Evolutionary conservation across 352 stramenopile species (phyloP).

Genomic region (Phytophthora macrochlamydospora): DNA sequence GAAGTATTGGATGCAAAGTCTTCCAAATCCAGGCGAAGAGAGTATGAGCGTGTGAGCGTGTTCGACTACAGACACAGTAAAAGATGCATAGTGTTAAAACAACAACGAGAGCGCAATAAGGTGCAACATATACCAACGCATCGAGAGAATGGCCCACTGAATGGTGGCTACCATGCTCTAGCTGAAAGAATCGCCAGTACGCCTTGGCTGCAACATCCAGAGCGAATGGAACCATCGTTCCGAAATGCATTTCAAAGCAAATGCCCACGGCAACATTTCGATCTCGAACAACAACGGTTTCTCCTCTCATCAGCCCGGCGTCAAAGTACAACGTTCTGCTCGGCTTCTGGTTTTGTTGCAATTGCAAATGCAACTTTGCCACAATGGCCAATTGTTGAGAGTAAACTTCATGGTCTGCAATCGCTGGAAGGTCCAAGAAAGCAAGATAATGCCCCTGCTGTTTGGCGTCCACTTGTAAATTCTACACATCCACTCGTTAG

Average conservation of each 20-base stretch:
- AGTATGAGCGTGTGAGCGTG: conserved; percentile 12
- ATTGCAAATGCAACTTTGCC: neutral
- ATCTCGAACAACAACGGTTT: conserved; percentile 1
- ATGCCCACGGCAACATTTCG: neutral
- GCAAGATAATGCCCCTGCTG: neutral
- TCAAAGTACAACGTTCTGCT: neutral
- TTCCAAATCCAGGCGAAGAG: conserved; percentile 9
- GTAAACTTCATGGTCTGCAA: conserved; percentile 8
- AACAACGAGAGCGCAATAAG: no score
- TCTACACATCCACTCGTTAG: no score
- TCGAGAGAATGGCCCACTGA: neutral
- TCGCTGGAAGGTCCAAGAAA: conserved; percentile 13
- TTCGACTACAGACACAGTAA: conserved; percentile 1
- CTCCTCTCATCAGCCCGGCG: conserved; percentile 4
- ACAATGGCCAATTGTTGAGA: conserved; percentile 10
- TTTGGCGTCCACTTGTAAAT: neutral
- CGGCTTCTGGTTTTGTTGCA: conserved; percentile 1
- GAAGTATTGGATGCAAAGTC: conserved; percentile 29
- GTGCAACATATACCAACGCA: conserved; percentile 4
- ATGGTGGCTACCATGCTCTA: conserved; percentile 7
- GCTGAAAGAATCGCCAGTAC: conserved; percentile 21
- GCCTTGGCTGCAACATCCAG: conserved; percentile 19
- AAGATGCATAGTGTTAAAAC: no score
- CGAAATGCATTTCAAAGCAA: conserved; percentile 15
- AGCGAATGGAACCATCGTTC: conserved; percentile 17